phyloP scores from a whole-genome alignment of 2,329 filamentous ascomycete species.

The Biscogniauxia sp. region DNA sequence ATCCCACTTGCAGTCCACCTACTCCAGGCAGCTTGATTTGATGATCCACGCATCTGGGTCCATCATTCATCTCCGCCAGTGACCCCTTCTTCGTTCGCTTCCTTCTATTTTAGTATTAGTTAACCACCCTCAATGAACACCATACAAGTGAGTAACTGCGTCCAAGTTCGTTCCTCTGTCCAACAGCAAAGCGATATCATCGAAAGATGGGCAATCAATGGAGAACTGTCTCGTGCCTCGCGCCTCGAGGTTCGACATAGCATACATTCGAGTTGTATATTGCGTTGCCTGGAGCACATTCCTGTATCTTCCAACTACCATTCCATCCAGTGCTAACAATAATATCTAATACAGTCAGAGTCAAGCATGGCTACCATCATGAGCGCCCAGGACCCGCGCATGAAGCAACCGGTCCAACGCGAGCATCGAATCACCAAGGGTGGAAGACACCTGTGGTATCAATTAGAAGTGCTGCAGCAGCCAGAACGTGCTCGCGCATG shows the following conservation, averaged over 20 bases:
- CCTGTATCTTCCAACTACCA: background rate
- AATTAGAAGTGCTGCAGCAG: conserved; percentile 84
- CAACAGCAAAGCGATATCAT: background rate
- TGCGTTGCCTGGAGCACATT: background rate
- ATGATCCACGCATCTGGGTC: conserved; percentile 15
- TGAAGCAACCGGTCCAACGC: conserved; percentile 19
- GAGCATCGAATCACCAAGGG: conserved; percentile 62
- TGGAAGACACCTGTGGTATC: conserved; percentile 76
- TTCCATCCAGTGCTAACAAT: conserved; percentile 11
- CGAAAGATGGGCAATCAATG: background rate
- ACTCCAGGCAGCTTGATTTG: conserved; percentile 9
- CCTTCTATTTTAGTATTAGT: conserved; percentile 2
- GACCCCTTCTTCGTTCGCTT: conserved; percentile 4
- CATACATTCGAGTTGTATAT: background rate
- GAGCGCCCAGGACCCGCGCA: conserved; percentile 16
- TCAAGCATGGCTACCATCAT: conserved; percentile 25
- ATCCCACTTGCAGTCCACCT: conserved; percentile 8
- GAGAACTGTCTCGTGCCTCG: background rate
- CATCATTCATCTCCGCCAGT: background rate
- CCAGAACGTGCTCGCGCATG: conserved; percentile 92
- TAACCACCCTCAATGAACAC: conserved; percentile 21
- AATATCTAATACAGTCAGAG: conserved; percentile 22
- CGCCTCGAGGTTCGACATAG: background rate
- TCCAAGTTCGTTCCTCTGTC: background rate
- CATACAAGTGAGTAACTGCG: conserved; percentile 26